Percentiles rank a stretch among this genome's conserved stretches.
Evolutionary conservation across 2,329 filamentous ascomycete species (phyloP).

Genomic region (Penicillium sp.): DNA sequence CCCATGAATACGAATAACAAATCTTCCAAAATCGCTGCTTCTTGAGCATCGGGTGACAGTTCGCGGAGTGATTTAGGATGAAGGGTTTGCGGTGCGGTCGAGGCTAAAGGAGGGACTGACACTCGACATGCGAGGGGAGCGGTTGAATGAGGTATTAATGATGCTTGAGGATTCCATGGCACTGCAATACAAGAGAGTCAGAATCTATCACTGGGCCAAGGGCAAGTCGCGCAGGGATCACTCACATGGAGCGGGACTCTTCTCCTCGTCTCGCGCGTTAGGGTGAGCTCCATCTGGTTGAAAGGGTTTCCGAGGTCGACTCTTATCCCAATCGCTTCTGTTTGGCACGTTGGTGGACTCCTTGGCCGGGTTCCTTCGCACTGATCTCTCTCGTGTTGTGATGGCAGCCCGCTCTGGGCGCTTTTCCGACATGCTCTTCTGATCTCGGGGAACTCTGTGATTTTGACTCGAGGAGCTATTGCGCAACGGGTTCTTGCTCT

Average conservation of each 20-base stretch:
- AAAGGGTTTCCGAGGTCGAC: slow-evolving; percentile 30
- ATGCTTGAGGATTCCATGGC: slow-evolving; percentile 79
- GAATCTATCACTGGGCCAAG: slow-evolving; percentile 6
- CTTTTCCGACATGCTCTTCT: slow-evolving; percentile 40
- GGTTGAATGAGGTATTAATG: slow-evolving; percentile 68
- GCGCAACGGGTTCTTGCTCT: slow-evolving; percentile 35
- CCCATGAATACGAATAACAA: slow-evolving; percentile 96
- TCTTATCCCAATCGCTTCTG: slow-evolving; percentile 37
- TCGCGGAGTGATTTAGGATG: slow-evolving; percentile 69
- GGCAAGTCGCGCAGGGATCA: slow-evolving; percentile 4
- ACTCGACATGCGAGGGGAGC: slow-evolving; percentile 73
- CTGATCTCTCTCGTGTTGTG: slow-evolving; percentile 64
- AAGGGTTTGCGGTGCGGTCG: slow-evolving; percentile 68
- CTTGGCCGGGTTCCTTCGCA: slow-evolving; percentile 61
- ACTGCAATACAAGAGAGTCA: slow-evolving; percentile 30
- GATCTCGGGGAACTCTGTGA: slow-evolving; percentile 35
- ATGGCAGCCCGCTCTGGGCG: slow-evolving; percentile 50
- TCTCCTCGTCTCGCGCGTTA: slow-evolving; percentile 34
- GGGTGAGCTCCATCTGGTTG: slow-evolving; percentile 28
- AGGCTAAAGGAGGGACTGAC: slow-evolving; percentile 62
- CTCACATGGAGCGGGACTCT: slow-evolving; percentile 35
- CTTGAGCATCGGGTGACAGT: slow-evolving; percentile 77
- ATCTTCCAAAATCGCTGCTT: slow-evolving; percentile 85
- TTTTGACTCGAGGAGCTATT: slow-evolving; percentile 36
- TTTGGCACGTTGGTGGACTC: slow-evolving; percentile 37